phyloP scores from a whole-genome alignment of 768 basidiomycete species.

The Botryobasidium botryosum region DNA sequence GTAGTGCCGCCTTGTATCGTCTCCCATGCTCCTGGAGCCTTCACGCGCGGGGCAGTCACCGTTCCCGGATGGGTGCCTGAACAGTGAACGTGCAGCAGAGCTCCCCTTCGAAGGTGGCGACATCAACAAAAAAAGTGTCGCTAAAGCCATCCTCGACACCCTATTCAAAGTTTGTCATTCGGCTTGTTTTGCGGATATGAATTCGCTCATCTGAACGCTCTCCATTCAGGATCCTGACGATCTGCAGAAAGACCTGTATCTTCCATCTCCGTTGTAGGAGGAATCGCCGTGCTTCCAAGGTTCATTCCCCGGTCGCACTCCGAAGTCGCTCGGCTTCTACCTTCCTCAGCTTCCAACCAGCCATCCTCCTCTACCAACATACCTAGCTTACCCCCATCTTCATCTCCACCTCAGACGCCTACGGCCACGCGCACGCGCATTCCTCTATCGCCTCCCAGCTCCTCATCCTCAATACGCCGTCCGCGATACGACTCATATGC shows the following conservation, averaged over 20 bases:
- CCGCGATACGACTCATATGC: conserved; percentile 54
- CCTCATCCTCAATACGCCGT: too few relatives aligned
- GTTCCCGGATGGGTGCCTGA: conserved; percentile 93
- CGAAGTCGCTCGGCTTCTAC: conserved; percentile 51
- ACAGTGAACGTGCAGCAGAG: conserved; percentile 77
- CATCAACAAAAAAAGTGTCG: conserved; percentile 70
- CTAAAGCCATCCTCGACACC: conserved; percentile 63
- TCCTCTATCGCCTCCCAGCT: not conserved
- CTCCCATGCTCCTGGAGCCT: conserved; percentile 25
- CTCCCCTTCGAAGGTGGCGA: conserved; percentile 81
- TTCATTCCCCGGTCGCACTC: conserved; percentile 79
- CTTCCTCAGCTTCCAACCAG: conserved; percentile 23
- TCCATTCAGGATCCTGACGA: conserved; percentile 63
- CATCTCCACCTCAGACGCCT: conserved; percentile 8
- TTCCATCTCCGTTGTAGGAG: conserved; percentile 74
- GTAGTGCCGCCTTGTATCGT: conserved; percentile 51
- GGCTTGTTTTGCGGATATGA: not conserved
- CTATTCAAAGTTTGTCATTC: conserved; percentile 49
- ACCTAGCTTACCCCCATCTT: not conserved
- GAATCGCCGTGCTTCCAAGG: conserved; percentile 81
- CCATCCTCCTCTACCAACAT: not conserved
- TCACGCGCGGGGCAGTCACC: conserved; percentile 59
- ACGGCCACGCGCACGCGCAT: not conserved
- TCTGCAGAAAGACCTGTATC: conserved; percentile 63
- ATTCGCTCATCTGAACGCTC: not conserved